Evolutionary conservation across 148 eudicot species (phyloP).

Genomic region (Rhododendron henanense): DNA sequence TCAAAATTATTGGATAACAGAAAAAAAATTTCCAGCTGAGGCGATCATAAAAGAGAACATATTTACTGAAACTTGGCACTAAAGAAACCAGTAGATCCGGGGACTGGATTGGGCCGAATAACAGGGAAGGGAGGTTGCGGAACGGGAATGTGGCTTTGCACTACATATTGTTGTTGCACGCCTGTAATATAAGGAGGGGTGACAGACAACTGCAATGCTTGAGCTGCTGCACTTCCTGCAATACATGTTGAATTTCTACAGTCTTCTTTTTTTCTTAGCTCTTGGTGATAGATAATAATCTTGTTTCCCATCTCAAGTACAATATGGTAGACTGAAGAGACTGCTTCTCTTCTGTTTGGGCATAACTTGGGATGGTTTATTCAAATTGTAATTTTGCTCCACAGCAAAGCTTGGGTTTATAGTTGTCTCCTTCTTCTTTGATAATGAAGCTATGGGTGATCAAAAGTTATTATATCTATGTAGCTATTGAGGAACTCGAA

Average conservation of each 20-base stretch:
- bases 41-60: slow-evolving; percentile 10
- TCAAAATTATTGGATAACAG: slow-evolving; percentile 6
- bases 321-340: neutral
- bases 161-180: slow-evolving; percentile 38
- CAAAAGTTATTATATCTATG: neutral
- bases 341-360: neutral
- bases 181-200: slow-evolving; percentile 40
- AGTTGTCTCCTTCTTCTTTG: neutral
- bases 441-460: neutral
- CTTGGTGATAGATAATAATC: too few relatives aligned
- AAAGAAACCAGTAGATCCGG: slow-evolving; percentile 38
- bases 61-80: slow-evolving; percentile 39
- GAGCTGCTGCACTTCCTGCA: slow-evolving; percentile 49
- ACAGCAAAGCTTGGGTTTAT: neutral
- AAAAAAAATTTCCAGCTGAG: neutral
- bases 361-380: neutral
- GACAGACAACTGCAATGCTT: slow-evolving; percentile 39
- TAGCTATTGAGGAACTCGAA: neutral
- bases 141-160: slow-evolving; percentile 46
- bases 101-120: slow-evolving; percentile 33
- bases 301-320: too few relatives aligned
- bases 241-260: neutral
- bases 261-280: neutral
- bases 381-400: neutral
- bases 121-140: slow-evolving; percentile 44